Conservation (phyloP, 768 basidiomycete genomes). For the Rhodotorula babjevae region DNA sequence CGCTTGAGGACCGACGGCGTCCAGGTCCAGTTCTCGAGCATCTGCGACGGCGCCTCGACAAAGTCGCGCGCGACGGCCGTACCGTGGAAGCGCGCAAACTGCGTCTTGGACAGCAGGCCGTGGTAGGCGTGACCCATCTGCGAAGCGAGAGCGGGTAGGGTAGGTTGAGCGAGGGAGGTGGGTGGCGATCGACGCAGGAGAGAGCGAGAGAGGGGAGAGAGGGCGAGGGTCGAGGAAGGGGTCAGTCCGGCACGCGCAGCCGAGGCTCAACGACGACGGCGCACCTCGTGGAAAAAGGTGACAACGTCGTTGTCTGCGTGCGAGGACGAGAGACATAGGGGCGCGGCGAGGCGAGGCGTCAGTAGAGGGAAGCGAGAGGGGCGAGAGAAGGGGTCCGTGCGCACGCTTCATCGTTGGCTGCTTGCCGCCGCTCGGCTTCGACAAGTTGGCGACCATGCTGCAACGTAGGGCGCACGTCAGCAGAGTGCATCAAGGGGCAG, state of each 20-base stretch:
- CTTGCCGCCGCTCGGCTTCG: slow-evolving; percentile 72
- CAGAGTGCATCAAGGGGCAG: too few species aligned
- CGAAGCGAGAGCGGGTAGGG: too few species aligned
- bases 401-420: slow-evolving; percentile 65
- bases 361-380: too few species aligned
- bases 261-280: slow-evolving; percentile 19
- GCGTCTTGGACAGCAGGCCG: slow-evolving; percentile 61
- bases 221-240: too few species aligned
- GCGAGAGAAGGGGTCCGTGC: neutral
- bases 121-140: slow-evolving; percentile 27
- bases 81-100: slow-evolving; percentile 73
- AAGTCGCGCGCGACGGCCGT: slow-evolving; percentile 38
- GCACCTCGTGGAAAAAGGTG: slow-evolving; percentile 51
- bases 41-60: slow-evolving; percentile 84
- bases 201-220: too few species aligned
- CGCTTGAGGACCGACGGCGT: slow-evolving; percentile 60
- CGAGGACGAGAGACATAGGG: too few species aligned
- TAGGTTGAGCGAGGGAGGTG: too few species aligned
- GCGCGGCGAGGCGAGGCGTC: neutral
- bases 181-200: too few species aligned
- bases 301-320: slow-evolving; percentile 64
- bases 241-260: too few species aligned
- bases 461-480: neutral
- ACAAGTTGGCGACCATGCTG: slow-evolving; percentile 80
- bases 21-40: slow-evolving; percentile 49